A percentile compares a stretch with the other conserved stretches of the same genome.
Evolutionary conservation across 2,329 filamentous ascomycete genomes (phyloP).

Genomic region (Talaromyces sp.): DNA sequence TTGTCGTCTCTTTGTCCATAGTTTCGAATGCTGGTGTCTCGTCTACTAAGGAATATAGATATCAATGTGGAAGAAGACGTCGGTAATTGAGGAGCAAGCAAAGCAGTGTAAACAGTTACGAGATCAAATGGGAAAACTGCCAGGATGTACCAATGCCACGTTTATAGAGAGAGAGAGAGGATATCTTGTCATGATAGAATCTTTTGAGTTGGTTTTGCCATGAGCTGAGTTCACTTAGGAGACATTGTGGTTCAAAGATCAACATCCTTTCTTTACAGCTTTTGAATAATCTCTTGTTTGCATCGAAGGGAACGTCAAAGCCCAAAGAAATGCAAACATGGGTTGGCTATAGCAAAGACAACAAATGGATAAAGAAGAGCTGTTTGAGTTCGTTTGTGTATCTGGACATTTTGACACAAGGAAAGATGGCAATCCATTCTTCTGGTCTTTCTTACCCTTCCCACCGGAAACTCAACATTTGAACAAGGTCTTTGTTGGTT

Average conservation of each 20-base stretch:
- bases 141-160: background rate
- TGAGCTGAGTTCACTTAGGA: background rate
- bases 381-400: background rate
- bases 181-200: slow-evolving; percentile 1
- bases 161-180: background rate
- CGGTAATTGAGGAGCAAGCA: background rate
- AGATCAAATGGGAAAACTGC: background rate
- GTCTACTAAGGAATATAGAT: slow-evolving; percentile 1
- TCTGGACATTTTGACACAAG: background rate
- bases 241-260: background rate
- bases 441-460: background rate
- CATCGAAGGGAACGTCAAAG: background rate
- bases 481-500: slow-evolving; percentile 1
- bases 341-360: background rate
- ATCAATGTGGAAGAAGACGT: background rate
- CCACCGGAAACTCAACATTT: background rate
- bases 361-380: background rate
- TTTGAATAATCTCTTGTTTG: background rate
- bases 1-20: background rate
- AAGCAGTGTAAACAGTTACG: background rate
- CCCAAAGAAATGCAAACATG: background rate
- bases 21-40: slow-evolving; percentile 2
- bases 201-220: background rate
- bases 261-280: background rate
- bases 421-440: background rate